A percentile compares a stretch with the other conserved stretches of the same genome.
Evolutionary conservation across 306 rosid genomes (phyloP).

Genomic region (Medicago truncatula): DNA sequence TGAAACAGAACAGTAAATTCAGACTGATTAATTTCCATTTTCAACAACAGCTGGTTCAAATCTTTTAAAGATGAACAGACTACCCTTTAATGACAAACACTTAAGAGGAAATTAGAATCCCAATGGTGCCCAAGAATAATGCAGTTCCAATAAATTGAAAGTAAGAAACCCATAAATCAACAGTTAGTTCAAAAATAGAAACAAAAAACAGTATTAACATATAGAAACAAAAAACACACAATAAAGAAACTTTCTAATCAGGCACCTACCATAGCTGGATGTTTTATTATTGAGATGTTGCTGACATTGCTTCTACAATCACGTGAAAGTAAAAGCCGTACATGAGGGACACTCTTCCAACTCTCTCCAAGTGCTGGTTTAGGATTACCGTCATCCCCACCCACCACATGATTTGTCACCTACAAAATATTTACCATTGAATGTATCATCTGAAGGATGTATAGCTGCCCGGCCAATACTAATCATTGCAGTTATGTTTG

Average conservation of each 20-base stretch:
- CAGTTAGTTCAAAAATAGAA: conserved; percentile 23
- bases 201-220: background rate
- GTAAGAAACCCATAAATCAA: conserved; percentile 3
- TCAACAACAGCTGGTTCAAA: background rate
- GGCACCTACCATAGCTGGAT: conserved; percentile 68
- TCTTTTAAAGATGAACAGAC: conserved; percentile 25
- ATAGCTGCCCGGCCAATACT: conserved; percentile 11
- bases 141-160: conserved; percentile 5
- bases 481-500: conserved; percentile 5
- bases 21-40: conserved; percentile 10
- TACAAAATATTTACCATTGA: conserved; percentile 48
- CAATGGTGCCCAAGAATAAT: background rate
- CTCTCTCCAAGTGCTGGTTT: conserved; percentile 97
- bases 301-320: conserved; percentile 56
- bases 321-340: conserved; percentile 69
- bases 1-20: conserved; percentile 46
- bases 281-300: conserved; percentile 65
- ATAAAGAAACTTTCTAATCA: conserved; percentile 31
- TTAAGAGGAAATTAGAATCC: conserved; percentile 5
- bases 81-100: background rate
- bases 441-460: conserved; percentile 35
- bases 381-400: conserved; percentile 76
- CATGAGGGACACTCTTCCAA: conserved; percentile 90
- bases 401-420: conserved; percentile 94
- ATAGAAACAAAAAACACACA: background rate